Conservation (phyloP, 176 grass and related monocot genomes). For the Paspalum notatum region DNA sequence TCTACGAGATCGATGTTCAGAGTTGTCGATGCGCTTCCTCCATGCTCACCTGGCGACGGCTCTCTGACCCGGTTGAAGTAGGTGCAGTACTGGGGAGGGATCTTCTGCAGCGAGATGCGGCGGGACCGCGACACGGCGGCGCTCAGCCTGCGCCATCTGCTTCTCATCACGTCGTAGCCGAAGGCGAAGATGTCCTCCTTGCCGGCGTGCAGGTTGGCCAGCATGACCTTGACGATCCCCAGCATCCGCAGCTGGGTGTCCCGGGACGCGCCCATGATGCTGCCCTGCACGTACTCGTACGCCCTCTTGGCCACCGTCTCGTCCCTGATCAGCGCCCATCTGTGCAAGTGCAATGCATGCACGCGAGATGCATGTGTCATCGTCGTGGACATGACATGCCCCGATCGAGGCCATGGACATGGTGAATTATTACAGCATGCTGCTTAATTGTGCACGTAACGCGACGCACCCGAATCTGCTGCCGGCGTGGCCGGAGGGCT, state of each 20-base stretch:
- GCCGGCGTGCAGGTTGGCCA: conserved; percentile 53
- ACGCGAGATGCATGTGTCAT: no score
- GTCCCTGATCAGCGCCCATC: conserved; percentile 85
- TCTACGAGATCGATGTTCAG: no score
- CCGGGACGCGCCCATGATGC: conserved; percentile 60
- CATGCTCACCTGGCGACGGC: conserved; percentile 75
- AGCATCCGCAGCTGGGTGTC: conserved; percentile 79
- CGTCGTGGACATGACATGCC: no score
- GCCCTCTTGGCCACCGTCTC: conserved; percentile 55
- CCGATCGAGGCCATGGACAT: no score
- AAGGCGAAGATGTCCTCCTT: conserved; percentile 73
- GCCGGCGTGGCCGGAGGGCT: conserved; percentile 70
- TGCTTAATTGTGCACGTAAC: no score
- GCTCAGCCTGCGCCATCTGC: conserved; percentile 59
- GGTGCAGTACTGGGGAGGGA: conserved; percentile 60
- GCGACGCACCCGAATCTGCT: conserved; percentile 64
- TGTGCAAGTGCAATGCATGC: background rate
- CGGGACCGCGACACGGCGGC: conserved; percentile 50
- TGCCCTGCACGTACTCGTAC: conserved; percentile 25
- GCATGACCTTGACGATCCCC: conserved; percentile 48
- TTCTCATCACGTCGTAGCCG: conserved; percentile 45
- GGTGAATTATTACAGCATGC: no score
- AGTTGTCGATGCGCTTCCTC: no score
- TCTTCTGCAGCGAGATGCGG: conserved; percentile 68
- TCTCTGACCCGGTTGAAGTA: conserved; percentile 61